Conservation (phyloP, 306 rosid species). For the Malus fusca region DNA sequence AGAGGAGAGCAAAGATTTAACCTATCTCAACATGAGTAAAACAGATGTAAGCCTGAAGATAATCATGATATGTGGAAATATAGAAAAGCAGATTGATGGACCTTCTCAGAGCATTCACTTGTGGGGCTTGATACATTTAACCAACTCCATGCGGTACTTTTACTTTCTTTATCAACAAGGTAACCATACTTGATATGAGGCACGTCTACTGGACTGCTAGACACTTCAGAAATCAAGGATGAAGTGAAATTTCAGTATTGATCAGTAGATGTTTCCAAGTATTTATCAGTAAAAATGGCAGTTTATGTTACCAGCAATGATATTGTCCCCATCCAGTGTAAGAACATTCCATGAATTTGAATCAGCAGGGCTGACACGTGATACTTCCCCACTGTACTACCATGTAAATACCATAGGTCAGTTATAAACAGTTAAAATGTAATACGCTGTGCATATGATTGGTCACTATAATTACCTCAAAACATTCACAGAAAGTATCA, state of each 20-base stretch:
- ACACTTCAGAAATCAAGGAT: slow-evolving; percentile 46
- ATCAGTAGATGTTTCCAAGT: neutral
- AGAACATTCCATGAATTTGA: slow-evolving; percentile 79
- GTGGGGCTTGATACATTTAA: slow-evolving; percentile 50
- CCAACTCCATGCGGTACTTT: slow-evolving; percentile 65
- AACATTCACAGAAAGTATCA: slow-evolving; percentile 65
- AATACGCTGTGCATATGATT: slow-evolving; percentile 11
- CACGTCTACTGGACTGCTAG: slow-evolving; percentile 79
- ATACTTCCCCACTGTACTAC: slow-evolving; percentile 59
- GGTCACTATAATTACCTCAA: slow-evolving; percentile 40
- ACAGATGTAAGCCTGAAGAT: slow-evolving; percentile 7
- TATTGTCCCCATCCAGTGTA: slow-evolving; percentile 65
- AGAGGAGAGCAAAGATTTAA: slow-evolving; percentile 58
- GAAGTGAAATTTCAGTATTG: neutral
- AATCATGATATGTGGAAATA: slow-evolving; percentile 11
- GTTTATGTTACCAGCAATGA: slow-evolving; percentile 73
- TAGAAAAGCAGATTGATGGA: slow-evolving; percentile 24
- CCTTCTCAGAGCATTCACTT: slow-evolving; percentile 69
- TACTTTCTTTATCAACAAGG: slow-evolving; percentile 42
- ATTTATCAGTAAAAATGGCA: slow-evolving; percentile 15
- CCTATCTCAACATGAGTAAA: slow-evolving; percentile 34
- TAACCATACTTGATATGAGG: slow-evolving; percentile 78
- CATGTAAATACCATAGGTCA: slow-evolving; percentile 11
- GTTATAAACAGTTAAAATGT: slow-evolving; percentile 1
- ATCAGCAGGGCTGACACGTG: slow-evolving; percentile 51